phyloP scores from a whole-genome alignment of 345 rosid genomes.

The Lagerstroemia speciosa region DNA sequence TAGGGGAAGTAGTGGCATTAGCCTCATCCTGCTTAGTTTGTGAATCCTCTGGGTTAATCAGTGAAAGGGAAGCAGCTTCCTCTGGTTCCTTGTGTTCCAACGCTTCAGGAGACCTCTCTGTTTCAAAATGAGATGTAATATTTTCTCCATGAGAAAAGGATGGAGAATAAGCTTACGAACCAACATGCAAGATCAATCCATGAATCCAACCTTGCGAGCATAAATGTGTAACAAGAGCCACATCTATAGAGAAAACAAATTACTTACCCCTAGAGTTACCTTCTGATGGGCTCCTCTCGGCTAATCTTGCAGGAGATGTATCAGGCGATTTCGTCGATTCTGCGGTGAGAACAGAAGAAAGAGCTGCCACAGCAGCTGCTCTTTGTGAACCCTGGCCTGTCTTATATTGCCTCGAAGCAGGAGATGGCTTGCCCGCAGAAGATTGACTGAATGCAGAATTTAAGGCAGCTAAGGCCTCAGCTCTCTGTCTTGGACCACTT shows the following conservation, averaged over 20 bases:
- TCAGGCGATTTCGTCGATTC: conserved; percentile 65
- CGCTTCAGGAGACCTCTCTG: conserved; percentile 30
- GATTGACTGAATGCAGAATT: conserved; percentile 65
- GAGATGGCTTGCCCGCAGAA: conserved; percentile 35
- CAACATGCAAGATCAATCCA: not conserved
- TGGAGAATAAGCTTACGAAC: not conserved
- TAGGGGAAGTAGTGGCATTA: conserved; percentile 20
- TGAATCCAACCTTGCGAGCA: not conserved
- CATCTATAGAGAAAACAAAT: not conserved
- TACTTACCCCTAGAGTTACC: conserved; percentile 37
- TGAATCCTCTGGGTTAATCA: conserved; percentile 16
- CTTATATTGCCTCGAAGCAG: conserved; percentile 28
- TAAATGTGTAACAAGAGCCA: not conserved
- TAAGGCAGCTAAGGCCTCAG: conserved; percentile 80
- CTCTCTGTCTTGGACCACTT: conserved; percentile 71
- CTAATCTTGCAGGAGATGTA: conserved; percentile 37
- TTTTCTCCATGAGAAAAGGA: not conserved
- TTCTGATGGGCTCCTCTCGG: conserved; percentile 33
- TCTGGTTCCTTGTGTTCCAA: conserved; percentile 36
- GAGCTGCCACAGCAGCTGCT: conserved; percentile 96
- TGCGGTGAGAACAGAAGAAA: conserved; percentile 78
- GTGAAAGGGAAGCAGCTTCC: conserved; percentile 34
- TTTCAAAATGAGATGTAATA: not conserved
- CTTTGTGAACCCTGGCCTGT: conserved; percentile 64
- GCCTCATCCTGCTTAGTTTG: conserved; percentile 30